phyloP scores from a whole-genome alignment of 495 filamentous ascomycete species.

The Parathielavia hyrcaniae region DNA sequence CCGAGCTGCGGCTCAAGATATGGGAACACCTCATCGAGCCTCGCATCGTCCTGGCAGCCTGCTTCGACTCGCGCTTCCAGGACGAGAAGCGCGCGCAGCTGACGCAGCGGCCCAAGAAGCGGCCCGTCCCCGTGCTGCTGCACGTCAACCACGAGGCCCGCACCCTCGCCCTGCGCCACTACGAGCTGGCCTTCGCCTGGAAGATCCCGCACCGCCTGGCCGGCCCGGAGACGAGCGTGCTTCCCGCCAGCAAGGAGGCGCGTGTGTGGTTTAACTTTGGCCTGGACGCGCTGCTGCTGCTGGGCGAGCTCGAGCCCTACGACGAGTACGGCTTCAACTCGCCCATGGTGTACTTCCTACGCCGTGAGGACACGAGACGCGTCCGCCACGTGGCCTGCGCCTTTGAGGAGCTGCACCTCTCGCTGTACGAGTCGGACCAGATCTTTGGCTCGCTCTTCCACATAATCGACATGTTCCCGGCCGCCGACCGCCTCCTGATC shows the following conservation, averaged over 20 bases:
- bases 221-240: slow-evolving; percentile 15
- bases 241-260: slow-evolving; percentile 22
- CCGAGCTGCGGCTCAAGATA: slow-evolving; percentile 45
- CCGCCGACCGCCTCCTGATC: slow-evolving; percentile 26
- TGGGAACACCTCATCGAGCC: slow-evolving; percentile 40
- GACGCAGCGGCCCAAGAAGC: slow-evolving; percentile 15
- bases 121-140: slow-evolving; percentile 35
- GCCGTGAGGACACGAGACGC: slow-evolving; percentile 31
- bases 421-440: slow-evolving; percentile 30
- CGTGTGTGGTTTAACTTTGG: slow-evolving; percentile 39
- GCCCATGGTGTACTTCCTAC: slow-evolving; percentile 40
- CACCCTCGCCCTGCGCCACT: slow-evolving; percentile 36
- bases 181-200: slow-evolving; percentile 41
- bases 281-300: slow-evolving; percentile 36
- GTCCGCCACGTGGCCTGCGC: slow-evolving; percentile 33
- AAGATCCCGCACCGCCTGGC: slow-evolving; percentile 31
- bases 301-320: slow-evolving; percentile 40
- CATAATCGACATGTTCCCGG: slow-evolving; percentile 36
- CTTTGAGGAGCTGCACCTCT: slow-evolving; percentile 32
- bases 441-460: slow-evolving; percentile 41
- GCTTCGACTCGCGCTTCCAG: slow-evolving; percentile 26
- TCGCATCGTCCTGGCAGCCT: slow-evolving; percentile 34
- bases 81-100: slow-evolving; percentile 18
- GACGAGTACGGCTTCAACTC: slow-evolving; percentile 38
- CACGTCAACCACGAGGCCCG: slow-evolving; percentile 39